Conservation (phyloP, 2,329 filamentous ascomycete genomes). For the Nemania abortiva region DNA sequence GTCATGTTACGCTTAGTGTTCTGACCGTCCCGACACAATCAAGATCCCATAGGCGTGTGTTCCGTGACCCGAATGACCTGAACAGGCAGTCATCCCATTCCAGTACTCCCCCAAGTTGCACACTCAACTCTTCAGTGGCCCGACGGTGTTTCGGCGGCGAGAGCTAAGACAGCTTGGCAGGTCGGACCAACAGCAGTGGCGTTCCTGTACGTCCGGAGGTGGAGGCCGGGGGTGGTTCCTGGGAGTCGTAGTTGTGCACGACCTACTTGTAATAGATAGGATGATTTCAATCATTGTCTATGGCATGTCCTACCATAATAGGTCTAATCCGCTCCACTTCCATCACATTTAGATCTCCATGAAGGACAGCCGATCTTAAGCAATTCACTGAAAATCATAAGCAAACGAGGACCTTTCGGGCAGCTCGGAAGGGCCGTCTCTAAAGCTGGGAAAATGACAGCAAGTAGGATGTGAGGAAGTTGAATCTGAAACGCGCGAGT, state of each 20-base stretch:
- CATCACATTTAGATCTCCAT: slow-evolving; percentile 15
- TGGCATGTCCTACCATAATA: background rate
- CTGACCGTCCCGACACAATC: background rate
- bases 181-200: slow-evolving; percentile 11
- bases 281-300: background rate
- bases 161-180: slow-evolving; percentile 18
- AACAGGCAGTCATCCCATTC: slow-evolving; percentile 15
- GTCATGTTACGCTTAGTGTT: background rate
- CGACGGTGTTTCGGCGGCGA: slow-evolving; percentile 16
- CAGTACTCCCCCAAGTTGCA: background rate
- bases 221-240: background rate
- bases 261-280: background rate
- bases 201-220: background rate
- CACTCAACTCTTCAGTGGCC: background rate
- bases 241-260: background rate
- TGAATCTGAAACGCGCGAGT: slow-evolving; percentile 35
- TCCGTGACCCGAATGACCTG: slow-evolving; percentile 6
- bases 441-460: slow-evolving; percentile 10
- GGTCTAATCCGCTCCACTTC: background rate
- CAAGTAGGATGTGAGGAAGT: slow-evolving; percentile 21
- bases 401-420: slow-evolving; percentile 18
- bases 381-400: slow-evolving; percentile 14
- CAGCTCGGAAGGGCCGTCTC: slow-evolving; percentile 24
- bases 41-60: slow-evolving; percentile 11
- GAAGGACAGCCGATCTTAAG: slow-evolving; percentile 15